Percentiles rank a stretch among this genome's conserved stretches.
Conservation (phyloP, 2,329 filamentous ascomycete genomes). For the Epicoccum sorghinum region DNA sequence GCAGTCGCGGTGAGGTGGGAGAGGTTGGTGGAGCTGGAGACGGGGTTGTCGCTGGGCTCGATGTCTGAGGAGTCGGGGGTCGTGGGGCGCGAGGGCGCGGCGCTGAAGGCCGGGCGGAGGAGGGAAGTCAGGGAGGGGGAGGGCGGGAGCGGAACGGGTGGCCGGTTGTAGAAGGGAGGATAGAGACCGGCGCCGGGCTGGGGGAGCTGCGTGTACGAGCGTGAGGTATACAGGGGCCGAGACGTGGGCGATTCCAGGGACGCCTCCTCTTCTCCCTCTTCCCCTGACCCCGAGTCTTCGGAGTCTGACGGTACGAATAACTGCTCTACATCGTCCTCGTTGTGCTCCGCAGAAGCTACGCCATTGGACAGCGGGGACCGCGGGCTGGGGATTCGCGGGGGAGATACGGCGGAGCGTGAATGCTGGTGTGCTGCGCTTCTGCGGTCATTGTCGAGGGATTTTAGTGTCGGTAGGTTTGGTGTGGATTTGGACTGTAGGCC, state of each 20-base stretch:
- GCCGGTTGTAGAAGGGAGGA: slow-evolving; percentile 95
- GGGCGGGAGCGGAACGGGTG: slow-evolving; percentile 91
- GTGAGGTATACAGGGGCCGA: slow-evolving; percentile 52
- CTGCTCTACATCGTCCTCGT: slow-evolving; percentile 24
- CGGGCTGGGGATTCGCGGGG: slow-evolving; percentile 17
- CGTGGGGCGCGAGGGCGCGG: slow-evolving; percentile 73
- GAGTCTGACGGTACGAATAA: slow-evolving; percentile 25
- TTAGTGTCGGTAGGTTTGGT: slow-evolving; percentile 54
- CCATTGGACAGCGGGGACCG: slow-evolving; percentile 27
- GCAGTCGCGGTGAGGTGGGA: slow-evolving; percentile 65
- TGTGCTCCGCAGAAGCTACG: slow-evolving; percentile 40
- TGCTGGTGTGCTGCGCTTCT: slow-evolving; percentile 2
- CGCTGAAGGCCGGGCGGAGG: slow-evolving; percentile 71
- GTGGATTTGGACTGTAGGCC: slow-evolving; percentile 55
- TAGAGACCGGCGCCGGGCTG: slow-evolving; percentile 53
- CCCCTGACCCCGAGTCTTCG: slow-evolving; percentile 35
- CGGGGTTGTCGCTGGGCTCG: slow-evolving; percentile 57
- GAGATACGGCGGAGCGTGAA: slow-evolving; percentile 15
- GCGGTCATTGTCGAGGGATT: slow-evolving; percentile 34
- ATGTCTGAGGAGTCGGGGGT: slow-evolving; percentile 92
- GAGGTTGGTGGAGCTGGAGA: slow-evolving; percentile 62
- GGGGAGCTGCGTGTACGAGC: slow-evolving; percentile 53
- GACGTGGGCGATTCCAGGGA: slow-evolving; percentile 10
- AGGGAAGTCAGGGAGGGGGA: slow-evolving; percentile 92
- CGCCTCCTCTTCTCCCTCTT: slow-evolving; percentile 23